A percentile compares a stretch with the other conserved stretches of the same genome.
These are phyloP conservation scores for Apiospora hydei DNA, from an alignment of 2,329 filamentous ascomycete species.

Conservation along the genomic window DNA sequence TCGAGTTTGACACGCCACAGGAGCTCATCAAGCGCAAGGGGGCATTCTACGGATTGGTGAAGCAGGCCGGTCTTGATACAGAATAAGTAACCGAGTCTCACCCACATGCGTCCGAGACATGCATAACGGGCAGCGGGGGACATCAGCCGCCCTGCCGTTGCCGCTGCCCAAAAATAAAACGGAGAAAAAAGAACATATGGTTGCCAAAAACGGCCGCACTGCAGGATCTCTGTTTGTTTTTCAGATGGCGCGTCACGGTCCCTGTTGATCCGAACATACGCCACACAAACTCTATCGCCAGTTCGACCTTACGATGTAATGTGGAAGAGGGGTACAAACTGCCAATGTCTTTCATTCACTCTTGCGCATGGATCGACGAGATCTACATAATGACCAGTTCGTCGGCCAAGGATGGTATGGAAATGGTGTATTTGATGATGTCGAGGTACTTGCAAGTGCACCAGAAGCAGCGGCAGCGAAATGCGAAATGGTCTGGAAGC, in stretches of 20 bases:
- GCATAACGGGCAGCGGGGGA: conserved; percentile 5
- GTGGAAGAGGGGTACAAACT: not conserved
- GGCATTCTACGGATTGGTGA: conserved; percentile 88
- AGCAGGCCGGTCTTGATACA: conserved; percentile 79
- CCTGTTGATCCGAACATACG: conserved; percentile 11
- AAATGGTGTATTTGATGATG: not conserved
- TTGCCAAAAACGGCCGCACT: not conserved
- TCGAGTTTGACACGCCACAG: conserved; percentile 88
- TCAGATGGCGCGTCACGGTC: conserved; percentile 1
- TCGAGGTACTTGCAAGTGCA: not conserved
- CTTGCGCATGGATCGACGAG: not conserved
- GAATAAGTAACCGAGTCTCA: conserved; percentile 40
- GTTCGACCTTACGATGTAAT: not conserved
- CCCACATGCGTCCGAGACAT: conserved; percentile 4
- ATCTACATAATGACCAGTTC: not conserved
- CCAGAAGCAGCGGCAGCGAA: not conserved
- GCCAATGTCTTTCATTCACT: not conserved
- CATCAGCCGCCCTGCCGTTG: not conserved
- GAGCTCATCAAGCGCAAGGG: conserved; percentile 79
- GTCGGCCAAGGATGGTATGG: not conserved
- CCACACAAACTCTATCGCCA: conserved; percentile 13
- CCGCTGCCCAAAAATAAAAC: not conserved
- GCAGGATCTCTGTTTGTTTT: not conserved
- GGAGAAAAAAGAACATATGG: not conserved
- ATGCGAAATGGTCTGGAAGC: not conserved